These are phyloP conservation scores for Cladophialophora psammophila DNA, from an alignment of 2,329 filamentous ascomycete genomes.

Conservation along the genomic window DNA sequence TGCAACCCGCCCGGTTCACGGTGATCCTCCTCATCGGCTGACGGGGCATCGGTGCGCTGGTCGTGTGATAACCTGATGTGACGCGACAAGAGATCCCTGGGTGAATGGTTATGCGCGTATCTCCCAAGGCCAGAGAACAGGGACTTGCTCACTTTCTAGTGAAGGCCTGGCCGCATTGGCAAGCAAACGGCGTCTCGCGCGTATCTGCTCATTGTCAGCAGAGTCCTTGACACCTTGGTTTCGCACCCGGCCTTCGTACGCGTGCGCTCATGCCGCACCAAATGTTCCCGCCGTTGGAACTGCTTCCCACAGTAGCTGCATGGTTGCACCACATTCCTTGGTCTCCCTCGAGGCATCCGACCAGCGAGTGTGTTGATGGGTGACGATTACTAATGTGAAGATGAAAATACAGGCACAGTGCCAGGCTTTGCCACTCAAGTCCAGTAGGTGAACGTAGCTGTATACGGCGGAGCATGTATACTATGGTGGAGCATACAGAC, in stretches of 20 bases:
- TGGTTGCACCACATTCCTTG: constrained; percentile 15
- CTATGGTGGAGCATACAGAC: no score
- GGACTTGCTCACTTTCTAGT: constrained; percentile 43
- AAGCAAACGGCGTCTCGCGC: constrained; percentile 45
- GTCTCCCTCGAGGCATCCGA: constrained; percentile 26
- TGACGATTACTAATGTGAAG: no score
- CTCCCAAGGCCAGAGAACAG: not conserved
- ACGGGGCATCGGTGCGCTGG: not conserved
- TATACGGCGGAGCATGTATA: no score
- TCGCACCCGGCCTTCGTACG: constrained; percentile 22
- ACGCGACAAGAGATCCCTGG: constrained; percentile 37
- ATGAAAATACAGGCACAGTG: no score
- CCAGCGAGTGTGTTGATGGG: not conserved
- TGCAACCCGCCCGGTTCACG: not conserved
- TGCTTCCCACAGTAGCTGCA: constrained; percentile 45
- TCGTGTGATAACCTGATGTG: constrained; percentile 32
- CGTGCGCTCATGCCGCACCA: constrained; percentile 44
- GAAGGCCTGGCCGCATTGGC: constrained; percentile 44
- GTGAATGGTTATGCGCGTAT: not conserved
- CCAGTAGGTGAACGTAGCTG: no score
- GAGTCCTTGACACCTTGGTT: constrained; percentile 29
- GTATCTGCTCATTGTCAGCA: constrained; percentile 43
- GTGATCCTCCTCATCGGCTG: not conserved
- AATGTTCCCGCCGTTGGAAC: constrained; percentile 47
- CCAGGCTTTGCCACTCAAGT: no score